These are phyloP conservation scores for Chaetomiaceae sp. DNA, from an alignment of 2,329 filamentous ascomycete genomes.

Conservation along the genomic window DNA sequence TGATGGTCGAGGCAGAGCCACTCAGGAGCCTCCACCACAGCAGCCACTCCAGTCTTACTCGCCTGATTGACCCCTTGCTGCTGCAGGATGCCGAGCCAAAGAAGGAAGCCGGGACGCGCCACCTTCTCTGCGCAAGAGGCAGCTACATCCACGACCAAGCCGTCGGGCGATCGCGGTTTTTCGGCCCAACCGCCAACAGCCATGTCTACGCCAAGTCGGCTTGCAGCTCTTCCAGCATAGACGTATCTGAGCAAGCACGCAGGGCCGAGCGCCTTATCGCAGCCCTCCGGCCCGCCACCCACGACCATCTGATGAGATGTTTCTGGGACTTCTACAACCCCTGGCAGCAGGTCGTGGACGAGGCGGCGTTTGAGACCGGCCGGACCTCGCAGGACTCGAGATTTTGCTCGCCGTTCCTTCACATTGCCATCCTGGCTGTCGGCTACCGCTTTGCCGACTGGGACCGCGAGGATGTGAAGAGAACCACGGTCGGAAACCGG, in stretches of 20 bases:
- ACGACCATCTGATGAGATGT: slow-evolving; percentile 46
- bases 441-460: slow-evolving; percentile 47
- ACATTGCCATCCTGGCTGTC: slow-evolving; percentile 46
- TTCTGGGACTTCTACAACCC: slow-evolving; percentile 49
- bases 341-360: slow-evolving; percentile 43
- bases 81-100: slow-evolving; percentile 35
- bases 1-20: slow-evolving; percentile 25
- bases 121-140: slow-evolving; percentile 43
- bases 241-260: slow-evolving; percentile 40
- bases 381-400: slow-evolving; percentile 39
- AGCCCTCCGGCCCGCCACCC: slow-evolving; percentile 39
- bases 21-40: slow-evolving; percentile 18
- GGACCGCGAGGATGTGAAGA: slow-evolving; percentile 42
- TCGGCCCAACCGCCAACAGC: slow-evolving; percentile 47
- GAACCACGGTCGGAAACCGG: slow-evolving; percentile 38
- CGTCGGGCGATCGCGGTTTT: slow-evolving; percentile 45
- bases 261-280: slow-evolving; percentile 43
- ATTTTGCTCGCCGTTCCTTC: slow-evolving; percentile 47
- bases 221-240: slow-evolving; percentile 31
- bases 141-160: slow-evolving; percentile 47
- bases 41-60: slow-evolving; percentile 19
- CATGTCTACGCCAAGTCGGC: slow-evolving; percentile 42
- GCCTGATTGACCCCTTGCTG: slow-evolving; percentile 16
- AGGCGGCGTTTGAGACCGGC: slow-evolving; percentile 43
- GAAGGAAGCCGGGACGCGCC: slow-evolving; percentile 43